Percentiles rank a stretch among this genome's conserved stretches.
Evolutionary conservation across 176 grass and related monocot genomes (phyloP).

Genomic region (Paspalum notatum): DNA sequence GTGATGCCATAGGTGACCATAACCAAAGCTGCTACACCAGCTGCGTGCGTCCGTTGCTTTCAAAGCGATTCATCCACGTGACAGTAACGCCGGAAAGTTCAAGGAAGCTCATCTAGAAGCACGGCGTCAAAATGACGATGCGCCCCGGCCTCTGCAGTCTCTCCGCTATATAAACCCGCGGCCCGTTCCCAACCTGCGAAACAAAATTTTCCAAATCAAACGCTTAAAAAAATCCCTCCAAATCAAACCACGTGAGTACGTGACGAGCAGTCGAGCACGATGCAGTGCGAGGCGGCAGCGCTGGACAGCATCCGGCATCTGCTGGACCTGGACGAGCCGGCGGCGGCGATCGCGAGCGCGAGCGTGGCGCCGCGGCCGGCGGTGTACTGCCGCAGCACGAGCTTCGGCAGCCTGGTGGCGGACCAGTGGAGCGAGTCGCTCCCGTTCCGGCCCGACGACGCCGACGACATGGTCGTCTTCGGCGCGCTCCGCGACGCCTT

Average conservation of each 20-base stretch:
- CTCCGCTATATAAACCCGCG: constrained; percentile 47
- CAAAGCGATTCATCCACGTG: constrained; percentile 49
- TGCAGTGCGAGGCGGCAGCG: constrained; percentile 5
- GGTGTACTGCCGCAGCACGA: constrained; percentile 64
- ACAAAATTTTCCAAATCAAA: constrained; percentile 18
- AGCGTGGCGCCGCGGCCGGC: constrained; percentile 38
- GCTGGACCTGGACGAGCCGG: constrained; percentile 57
- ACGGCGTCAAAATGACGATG: neutral
- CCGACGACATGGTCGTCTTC: constrained; percentile 93
- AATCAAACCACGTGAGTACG: constrained; percentile 25
- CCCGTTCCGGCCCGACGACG: constrained; percentile 77
- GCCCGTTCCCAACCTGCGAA: neutral
- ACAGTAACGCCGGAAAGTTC: constrained; percentile 57
- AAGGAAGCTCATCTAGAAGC: constrained; percentile 44
- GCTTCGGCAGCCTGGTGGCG: constrained; percentile 76
- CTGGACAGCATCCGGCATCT: constrained; percentile 62
- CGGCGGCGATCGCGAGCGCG: neutral
- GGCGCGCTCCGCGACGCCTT: constrained; percentile 74
- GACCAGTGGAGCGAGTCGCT: constrained; percentile 83
- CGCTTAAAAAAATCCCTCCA: neutral
- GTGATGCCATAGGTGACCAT: neutral
- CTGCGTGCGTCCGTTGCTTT: neutral
- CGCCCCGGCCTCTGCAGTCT: neutral
- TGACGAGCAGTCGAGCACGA: neutral
- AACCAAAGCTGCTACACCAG: neutral